These are phyloP conservation scores for Thelephora terrestris DNA, from an alignment of 1,284 basidiomycete species.

Conservation along the genomic window DNA sequence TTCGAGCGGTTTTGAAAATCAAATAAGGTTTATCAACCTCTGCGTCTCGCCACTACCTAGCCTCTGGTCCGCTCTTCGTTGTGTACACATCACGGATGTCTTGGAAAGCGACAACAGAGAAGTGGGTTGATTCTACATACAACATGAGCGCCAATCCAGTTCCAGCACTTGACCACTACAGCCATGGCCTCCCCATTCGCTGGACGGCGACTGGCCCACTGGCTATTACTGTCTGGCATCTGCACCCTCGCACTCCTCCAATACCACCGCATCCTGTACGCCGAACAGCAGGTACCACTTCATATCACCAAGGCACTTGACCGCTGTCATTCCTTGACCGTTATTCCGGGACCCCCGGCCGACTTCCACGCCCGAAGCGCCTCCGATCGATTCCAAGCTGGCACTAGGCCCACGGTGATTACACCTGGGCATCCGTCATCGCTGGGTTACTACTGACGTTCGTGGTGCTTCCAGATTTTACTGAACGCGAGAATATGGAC, in stretches of 20 bases:
- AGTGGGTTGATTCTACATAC: not conserved
- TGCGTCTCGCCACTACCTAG: no score
- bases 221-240: not conserved
- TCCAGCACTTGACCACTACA: not conserved
- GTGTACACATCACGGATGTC: no score
- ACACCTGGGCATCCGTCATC: slow-evolving; percentile 10
- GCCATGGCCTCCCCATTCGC: not conserved
- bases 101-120: no score
- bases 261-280: not conserved
- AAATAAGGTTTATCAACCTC: no score
- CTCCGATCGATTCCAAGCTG: slow-evolving; percentile 42
- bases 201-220: not conserved
- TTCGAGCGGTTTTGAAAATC: no score
- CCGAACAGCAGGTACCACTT: slow-evolving; percentile 9
- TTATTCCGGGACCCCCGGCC: slow-evolving; percentile 27
- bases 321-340: slow-evolving; percentile 18
- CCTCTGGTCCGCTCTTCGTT: no score
- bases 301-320: slow-evolving; percentile 15
- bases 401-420: slow-evolving; percentile 38
- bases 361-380: slow-evolving; percentile 30
- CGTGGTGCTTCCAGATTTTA: not conserved
- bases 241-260: no score
- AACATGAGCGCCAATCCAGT: not conserved
- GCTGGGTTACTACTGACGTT: not conserved
- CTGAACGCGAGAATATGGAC: slow-evolving; percentile 56